Evolutionary conservation across 495 filamentous ascomycete species (phyloP), one percentile per base, ranked within the genome.

Genomic region (Podospora anserina): DNA sequence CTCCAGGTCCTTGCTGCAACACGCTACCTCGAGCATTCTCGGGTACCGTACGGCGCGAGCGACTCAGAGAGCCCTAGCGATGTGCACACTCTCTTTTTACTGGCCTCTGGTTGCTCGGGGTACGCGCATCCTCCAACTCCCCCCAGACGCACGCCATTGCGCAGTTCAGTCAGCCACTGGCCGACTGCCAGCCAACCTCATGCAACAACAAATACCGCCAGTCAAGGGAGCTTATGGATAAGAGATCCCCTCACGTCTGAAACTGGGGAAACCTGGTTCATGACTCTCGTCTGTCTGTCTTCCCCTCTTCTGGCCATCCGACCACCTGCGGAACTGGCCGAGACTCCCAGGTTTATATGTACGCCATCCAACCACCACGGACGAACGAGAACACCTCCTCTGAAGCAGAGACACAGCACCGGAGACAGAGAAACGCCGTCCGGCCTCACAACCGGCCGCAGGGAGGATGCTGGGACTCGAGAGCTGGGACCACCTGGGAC

Each of bases 101-200:
- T 57, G 15, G 20, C 20, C n/a, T 18, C 30, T 39, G 64, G 59
- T 61, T 66, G 49, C 64, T 69, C 69, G 59, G 63, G 63, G 26
- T n/a, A 19, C 56, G 26, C 54, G 61, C 74, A 68, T 74, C 72
- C 67, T 74, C 67, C 71, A 73, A 75, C 73, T 59, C 71, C 74
- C 61, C 68, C 63, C 53, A 65, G 39, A 59, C 61, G 30, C 32
- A 32, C 61, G 34, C 61, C 30, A 30, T 30, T 19, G 34, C 61
- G 61, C 61, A 63, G 6, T 32, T 58, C 55, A 58, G n/a, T 26
- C 23, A 28, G 28, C 61, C 34, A 20, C 61, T 63, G 61, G 11
- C 27, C 34, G 28, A 7, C 15, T 3, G 9, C 49, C 19, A 63
- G 39, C 68, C 68, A 66, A 70, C 15, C 9, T 49, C 64, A 66